Evolutionary conservation across 306 rosid genomes (phyloP).

Genomic region (Mimosa bimucronata): DNA sequence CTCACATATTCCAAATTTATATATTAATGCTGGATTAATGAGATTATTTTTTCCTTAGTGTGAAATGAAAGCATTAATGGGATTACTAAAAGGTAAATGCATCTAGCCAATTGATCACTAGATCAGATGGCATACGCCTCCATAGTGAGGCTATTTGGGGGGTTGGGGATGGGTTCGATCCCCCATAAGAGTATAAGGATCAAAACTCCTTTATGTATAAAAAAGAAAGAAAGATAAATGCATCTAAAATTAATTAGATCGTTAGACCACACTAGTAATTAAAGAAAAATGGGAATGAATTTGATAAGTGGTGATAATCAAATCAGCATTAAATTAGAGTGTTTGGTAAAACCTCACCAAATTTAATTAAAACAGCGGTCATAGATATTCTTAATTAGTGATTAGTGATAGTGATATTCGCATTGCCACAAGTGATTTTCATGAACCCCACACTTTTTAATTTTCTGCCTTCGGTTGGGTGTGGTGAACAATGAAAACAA

Average conservation of each 20-base stretch:
- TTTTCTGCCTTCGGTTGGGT: slow-evolving; percentile 35
- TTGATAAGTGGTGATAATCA: slow-evolving; percentile 14
- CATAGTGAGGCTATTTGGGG: too few relatives aligned
- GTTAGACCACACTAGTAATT: background rate
- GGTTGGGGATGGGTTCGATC: too few relatives aligned
- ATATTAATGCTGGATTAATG: background rate
- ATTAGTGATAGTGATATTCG: too few relatives aligned
- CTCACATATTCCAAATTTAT: background rate
- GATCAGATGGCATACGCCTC: too few relatives aligned
- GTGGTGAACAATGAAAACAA: slow-evolving; percentile 39
- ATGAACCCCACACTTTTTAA: slow-evolving; percentile 43
- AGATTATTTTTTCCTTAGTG: background rate
- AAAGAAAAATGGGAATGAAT: background rate
- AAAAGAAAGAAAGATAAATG: background rate
- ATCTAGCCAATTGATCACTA: too few relatives aligned
- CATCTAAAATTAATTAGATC: background rate
- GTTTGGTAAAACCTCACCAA: slow-evolving; percentile 42
- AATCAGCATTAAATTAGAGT: slow-evolving; percentile 18
- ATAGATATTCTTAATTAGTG: slow-evolving; percentile 43
- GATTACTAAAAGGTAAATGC: background rate
- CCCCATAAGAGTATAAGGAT: too few relatives aligned
- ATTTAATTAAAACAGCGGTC: slow-evolving; percentile 33
- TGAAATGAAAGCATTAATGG: background rate
- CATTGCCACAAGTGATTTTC: slow-evolving; percentile 46
- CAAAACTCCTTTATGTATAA: too few relatives aligned